Evolutionary conservation across 768 basidiomycete species (phyloP), one percentile per base, ranked within the genome.

Genomic region (Trametes meyenii): DNA sequence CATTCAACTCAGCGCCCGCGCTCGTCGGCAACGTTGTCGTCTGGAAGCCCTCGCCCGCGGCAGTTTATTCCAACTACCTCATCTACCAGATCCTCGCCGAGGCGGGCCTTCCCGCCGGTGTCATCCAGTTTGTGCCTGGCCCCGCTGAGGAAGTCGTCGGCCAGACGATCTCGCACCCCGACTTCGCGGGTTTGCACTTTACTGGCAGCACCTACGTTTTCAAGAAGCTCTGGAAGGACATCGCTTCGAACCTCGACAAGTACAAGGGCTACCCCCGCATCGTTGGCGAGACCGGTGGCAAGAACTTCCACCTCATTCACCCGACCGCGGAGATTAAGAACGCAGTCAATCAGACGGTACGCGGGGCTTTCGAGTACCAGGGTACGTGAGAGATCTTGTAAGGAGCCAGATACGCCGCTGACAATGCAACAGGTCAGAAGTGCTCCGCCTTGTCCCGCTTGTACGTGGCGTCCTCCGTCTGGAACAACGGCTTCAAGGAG

Each of bases 291-390:
- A 98, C 96, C 8, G 94, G 94, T 29, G 96, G 97, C 59, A 99
- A 98, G 83, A 99, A 99, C 81, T 98, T 96, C 82, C 97, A 98
- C 76, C 66, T 99, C 48, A 79, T 98, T 50, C 97, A 98, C 75
- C 79, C 83, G 55, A 88, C 87, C 14, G 96, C 96, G 39, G 92
- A 97, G 68, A 76, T 97, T 55, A 80, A 79, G 72, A 96, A 95
- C 66, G 93, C 96, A n/a, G 97, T 92, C 51, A 66, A 91, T 49
- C 96, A 98, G 77, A 85, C 81, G 53, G 83, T 98, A 62, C 83
- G 97, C 57, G 91, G 83, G 17, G 95, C 89, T 1, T 98, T 96
- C 74, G 97, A 99, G 76, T 99, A 98, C 74, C 94, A 95, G 79
- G 95, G 93, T 85, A 64, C 39, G 75, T 66, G 33, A 4, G 2